Evolutionary conservation across 805 yeast genomes (phyloP).

Genomic region (Kazachstania psychrophila): DNA sequence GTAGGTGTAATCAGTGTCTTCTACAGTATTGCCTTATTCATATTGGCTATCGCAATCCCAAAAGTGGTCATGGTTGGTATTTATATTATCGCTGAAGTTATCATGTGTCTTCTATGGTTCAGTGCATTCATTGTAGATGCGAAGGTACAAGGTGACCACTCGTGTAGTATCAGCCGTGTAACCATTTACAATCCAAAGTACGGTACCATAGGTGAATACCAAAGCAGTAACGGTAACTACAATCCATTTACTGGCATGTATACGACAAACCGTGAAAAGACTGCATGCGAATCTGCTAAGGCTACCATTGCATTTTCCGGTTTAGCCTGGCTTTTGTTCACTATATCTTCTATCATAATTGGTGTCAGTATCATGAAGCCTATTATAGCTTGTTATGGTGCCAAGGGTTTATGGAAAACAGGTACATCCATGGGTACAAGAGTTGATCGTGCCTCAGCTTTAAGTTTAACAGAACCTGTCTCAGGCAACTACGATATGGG

Average conservation of each 20-base stretch:
- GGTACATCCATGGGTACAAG: constrained; percentile 14
- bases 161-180: constrained; percentile 18
- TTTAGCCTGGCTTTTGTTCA: constrained; percentile 22
- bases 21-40: constrained; percentile 20
- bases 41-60: constrained; percentile 14
- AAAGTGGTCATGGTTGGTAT: constrained; percentile 21
- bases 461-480: constrained; percentile 12
- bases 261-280: constrained; percentile 7
- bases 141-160: constrained; percentile 21
- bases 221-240: constrained; percentile 10
- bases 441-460: constrained; percentile 19
- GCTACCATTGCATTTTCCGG: constrained; percentile 31
- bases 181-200: constrained; percentile 10
- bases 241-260: constrained; percentile 13
- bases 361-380: constrained; percentile 27
- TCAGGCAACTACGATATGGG: not conserved
- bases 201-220: constrained; percentile 8
- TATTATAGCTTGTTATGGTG: constrained; percentile 13
- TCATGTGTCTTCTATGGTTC: constrained; percentile 28
- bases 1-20: constrained; percentile 25
- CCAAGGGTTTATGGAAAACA: constrained; percentile 17
- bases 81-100: constrained; percentile 20
- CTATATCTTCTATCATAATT: constrained; percentile 19
- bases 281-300: constrained; percentile 25
- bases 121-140: constrained; percentile 31